phyloP scores from a whole-genome alignment of 768 basidiomycete species.

The Ephemerocybe angulata region DNA sequence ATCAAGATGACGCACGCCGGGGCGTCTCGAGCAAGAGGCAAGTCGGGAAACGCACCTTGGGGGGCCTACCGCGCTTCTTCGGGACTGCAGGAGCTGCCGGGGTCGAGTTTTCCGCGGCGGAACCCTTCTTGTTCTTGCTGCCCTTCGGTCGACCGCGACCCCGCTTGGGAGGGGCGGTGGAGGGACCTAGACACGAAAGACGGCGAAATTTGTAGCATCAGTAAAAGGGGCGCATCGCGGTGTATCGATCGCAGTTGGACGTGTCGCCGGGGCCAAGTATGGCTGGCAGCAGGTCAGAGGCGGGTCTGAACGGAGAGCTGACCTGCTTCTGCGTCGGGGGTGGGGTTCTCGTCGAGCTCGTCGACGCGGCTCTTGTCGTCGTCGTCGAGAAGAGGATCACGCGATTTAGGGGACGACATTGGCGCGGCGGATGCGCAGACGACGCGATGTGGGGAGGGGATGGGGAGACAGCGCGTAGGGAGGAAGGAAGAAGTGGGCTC shows the following conservation, averaged over 20 bases:
- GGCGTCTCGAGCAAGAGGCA: slow-evolving; percentile 11
- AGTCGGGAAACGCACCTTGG: slow-evolving; percentile 45
- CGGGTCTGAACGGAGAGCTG: neutral
- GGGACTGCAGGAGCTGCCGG: slow-evolving; percentile 34
- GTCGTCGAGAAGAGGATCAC: slow-evolving; percentile 47
- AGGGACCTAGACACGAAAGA: slow-evolving; percentile 35
- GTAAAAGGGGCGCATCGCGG: slow-evolving; percentile 16
- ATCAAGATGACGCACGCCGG: slow-evolving; percentile 9
- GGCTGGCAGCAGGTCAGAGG: neutral
- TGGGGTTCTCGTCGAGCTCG: slow-evolving; percentile 45
- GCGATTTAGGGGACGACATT: slow-evolving; percentile 6
- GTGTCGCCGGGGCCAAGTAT: neutral
- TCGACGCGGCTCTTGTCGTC: slow-evolving; percentile 56
- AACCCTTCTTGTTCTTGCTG: slow-evolving; percentile 66
- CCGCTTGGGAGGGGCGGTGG: slow-evolving; percentile 57
- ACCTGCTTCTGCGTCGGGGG: slow-evolving; percentile 2
- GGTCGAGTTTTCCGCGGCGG: slow-evolving; percentile 29
- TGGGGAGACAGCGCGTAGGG: slow-evolving; percentile 51
- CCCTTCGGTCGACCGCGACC: slow-evolving; percentile 88
- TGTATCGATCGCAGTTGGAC: slow-evolving; percentile 22
- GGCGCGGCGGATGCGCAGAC: neutral
- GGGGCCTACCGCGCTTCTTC: slow-evolving; percentile 65
- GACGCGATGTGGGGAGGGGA: slow-evolving; percentile 34
- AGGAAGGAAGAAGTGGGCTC: slow-evolving; percentile 42
- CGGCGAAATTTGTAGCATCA: slow-evolving; percentile 19